Conservation (phyloP, 805 yeast genomes). For the Ogataea thermomethanolica region DNA sequence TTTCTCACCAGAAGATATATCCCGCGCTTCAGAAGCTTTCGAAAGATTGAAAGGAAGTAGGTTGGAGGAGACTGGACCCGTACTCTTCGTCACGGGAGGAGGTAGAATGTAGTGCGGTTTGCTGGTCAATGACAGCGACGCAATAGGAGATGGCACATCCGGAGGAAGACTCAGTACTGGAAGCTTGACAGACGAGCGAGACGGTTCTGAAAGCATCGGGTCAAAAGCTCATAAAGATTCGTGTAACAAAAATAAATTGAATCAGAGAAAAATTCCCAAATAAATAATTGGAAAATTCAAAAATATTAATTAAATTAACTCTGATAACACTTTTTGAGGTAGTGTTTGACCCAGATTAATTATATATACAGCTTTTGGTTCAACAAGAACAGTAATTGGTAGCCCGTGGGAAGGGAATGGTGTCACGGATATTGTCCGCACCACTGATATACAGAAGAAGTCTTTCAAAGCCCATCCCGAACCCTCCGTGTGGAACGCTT, state of each 20-base stretch:
- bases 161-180: slow-evolving; percentile 15
- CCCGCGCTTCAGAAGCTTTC: slow-evolving; percentile 1
- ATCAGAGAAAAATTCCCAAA: slow-evolving; percentile 5
- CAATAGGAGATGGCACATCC: slow-evolving; percentile 16
- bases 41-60: slow-evolving; percentile 4
- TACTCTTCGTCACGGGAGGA: slow-evolving; percentile 15
- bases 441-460: slow-evolving; percentile 69
- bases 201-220: slow-evolving; percentile 9
- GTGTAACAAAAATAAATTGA: slow-evolving; percentile 5
- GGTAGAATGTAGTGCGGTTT: slow-evolving; percentile 17
- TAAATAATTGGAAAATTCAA: slow-evolving; percentile 3
- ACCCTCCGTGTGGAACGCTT: slow-evolving; percentile 92
- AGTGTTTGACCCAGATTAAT: slow-evolving; percentile 2
- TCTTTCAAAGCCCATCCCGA: slow-evolving; percentile 93
- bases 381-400: slow-evolving; percentile 50
- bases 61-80: slow-evolving; percentile 5
- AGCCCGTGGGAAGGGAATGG: slow-evolving; percentile 81
- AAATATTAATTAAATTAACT: slow-evolving; percentile 3
- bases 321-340: slow-evolving; percentile 1
- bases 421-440: slow-evolving; percentile 79
- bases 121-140: slow-evolving; percentile 9
- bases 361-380: slow-evolving; percentile 2
- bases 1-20: not conserved
- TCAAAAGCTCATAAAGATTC: slow-evolving; percentile 1
- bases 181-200: slow-evolving; percentile 8